Conservation (phyloP, 805 yeast genomes). For the Tetrapisispora pingtungensis region DNA sequence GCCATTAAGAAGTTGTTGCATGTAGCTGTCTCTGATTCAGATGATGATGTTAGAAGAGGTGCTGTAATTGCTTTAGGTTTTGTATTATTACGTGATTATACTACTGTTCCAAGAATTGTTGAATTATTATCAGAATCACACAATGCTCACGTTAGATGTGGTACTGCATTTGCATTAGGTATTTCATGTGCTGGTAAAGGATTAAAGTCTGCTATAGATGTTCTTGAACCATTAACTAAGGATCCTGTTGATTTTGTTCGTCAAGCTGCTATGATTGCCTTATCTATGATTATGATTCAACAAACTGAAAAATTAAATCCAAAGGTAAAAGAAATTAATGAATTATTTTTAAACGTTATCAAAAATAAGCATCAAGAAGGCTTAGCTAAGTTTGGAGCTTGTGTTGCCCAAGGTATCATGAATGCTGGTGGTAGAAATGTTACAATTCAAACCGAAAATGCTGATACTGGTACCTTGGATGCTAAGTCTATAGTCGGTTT, state of each 20-base stretch:
- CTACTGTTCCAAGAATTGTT: slow-evolving; percentile 91
- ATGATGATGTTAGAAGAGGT: slow-evolving; percentile 93
- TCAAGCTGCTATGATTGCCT: slow-evolving; percentile 92
- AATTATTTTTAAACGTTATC: slow-evolving; percentile 64
- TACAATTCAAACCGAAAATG: slow-evolving; percentile 82
- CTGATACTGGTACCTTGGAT: slow-evolving; percentile 83
- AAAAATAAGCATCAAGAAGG: slow-evolving; percentile 91
- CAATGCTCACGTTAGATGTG: slow-evolving; percentile 96
- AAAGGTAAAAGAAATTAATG: slow-evolving; percentile 67
- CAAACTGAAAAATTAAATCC: slow-evolving; percentile 78
- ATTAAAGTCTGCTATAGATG: slow-evolving; percentile 77
- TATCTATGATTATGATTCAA: slow-evolving; percentile 82
- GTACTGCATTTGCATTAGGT: slow-evolving; percentile 95
- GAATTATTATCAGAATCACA: slow-evolving; percentile 88
- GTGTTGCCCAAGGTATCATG: slow-evolving; percentile 91
- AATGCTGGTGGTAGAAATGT: slow-evolving; percentile 98
- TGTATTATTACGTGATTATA: slow-evolving; percentile 78
- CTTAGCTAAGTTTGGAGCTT: slow-evolving; percentile 94
- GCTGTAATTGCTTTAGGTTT: slow-evolving; percentile 89
- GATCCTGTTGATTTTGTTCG: slow-evolving; percentile 96
- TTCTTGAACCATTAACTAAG: slow-evolving; percentile 82
- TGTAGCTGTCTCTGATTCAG: slow-evolving; percentile 91
- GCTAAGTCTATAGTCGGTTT: slow-evolving; percentile 87
- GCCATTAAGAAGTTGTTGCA: slow-evolving; percentile 84
- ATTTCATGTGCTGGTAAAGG: slow-evolving; percentile 96